Base-by-base conservation (phyloP, 345 rosid species). In the Odontarrhena argentea region DNA sequence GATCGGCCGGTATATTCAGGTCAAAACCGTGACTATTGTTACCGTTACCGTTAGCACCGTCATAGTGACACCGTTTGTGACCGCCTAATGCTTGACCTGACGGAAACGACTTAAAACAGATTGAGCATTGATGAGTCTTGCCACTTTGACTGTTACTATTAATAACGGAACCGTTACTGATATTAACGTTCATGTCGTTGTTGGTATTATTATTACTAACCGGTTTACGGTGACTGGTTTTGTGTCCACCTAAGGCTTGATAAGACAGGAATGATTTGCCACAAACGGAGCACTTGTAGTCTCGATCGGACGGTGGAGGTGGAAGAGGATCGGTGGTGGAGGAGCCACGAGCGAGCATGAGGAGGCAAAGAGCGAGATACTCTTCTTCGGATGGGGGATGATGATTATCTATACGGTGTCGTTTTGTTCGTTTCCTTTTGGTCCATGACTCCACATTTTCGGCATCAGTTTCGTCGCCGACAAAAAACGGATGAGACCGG, bases 51-150 rank as follows among this genome's bases (percentile, higher is more conserved):
- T 43, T 58, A 12, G 76, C 85, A 45, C 87, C 89, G 52, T 85
- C 93, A 46, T 89, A 89, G 79, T 87, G 97, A 55, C 97, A 80
- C 6, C 97, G 85, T 75, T 90, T 90, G 80, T 90, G 96, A n/a
- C 96, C 96, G 11, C 96, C 96, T 14, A 89, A 54, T n/a, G 96
- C 96, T 76, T 89, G 96, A 38, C 94, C 96, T 6, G 89, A 82
- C 3, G 92, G 79, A 50, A 90, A 90, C 13, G 79, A 54, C 82
- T 87, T 90, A 78, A 80, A 86, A 71, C 97, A 87, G 51, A 87
- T 83, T 12, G 97, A 84, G 58, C 97, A 90, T 79, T 85, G 85
- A 68, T 90, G 97, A 56, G 76, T 65, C 82, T 76, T 87, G 12
- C 75, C 86, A 25, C 76, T 35, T 47, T 63, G 55, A 55, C 74